Percentiles rank a stretch among this genome's conserved stretches.
Evolutionary conservation across 352 stramenopile genomes (phyloP).

Genomic region (Pythium apleroticum): DNA sequence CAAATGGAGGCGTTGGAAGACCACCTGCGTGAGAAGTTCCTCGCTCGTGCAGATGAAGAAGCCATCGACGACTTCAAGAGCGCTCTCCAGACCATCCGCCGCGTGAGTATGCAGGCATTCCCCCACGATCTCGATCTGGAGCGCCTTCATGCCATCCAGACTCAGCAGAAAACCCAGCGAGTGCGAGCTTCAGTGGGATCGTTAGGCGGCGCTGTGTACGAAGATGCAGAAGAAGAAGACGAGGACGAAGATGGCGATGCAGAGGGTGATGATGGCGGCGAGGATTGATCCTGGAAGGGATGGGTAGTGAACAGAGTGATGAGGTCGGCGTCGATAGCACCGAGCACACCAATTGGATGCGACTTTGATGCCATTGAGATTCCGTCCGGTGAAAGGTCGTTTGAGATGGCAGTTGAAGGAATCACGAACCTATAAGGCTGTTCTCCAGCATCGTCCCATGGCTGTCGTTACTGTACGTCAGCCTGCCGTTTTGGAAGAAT

Average conservation of each 20-base stretch:
- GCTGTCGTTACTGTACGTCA: neutral
- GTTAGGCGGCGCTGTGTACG: conserved; percentile 13
- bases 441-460: conserved; percentile 1
- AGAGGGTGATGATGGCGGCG: conserved; percentile 23
- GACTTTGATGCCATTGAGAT: neutral
- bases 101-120: conserved; percentile 36
- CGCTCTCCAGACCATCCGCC: conserved; percentile 62
- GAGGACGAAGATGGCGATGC: conserved; percentile 33
- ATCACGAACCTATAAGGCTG: neutral
- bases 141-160: conserved; percentile 4
- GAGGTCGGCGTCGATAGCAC: neutral
- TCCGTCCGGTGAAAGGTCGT: neutral
- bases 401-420: neutral
- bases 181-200: neutral
- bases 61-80: conserved; percentile 71
- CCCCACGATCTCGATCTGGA: conserved; percentile 13
- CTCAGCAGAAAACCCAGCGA: neutral
- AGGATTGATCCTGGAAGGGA: conserved; percentile 10
- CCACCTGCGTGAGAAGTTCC: conserved; percentile 58
- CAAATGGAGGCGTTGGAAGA: conserved; percentile 63
- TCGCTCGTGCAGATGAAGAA: conserved; percentile 55
- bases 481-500: neutral
- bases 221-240: conserved; percentile 34
- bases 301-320: neutral
- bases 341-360: too few species aligned